Percentiles rank a stretch among this genome's conserved stretches.
phyloP scores from a whole-genome alignment of 306 rosid genomes.

The Fragaria nilgerrensis region DNA sequence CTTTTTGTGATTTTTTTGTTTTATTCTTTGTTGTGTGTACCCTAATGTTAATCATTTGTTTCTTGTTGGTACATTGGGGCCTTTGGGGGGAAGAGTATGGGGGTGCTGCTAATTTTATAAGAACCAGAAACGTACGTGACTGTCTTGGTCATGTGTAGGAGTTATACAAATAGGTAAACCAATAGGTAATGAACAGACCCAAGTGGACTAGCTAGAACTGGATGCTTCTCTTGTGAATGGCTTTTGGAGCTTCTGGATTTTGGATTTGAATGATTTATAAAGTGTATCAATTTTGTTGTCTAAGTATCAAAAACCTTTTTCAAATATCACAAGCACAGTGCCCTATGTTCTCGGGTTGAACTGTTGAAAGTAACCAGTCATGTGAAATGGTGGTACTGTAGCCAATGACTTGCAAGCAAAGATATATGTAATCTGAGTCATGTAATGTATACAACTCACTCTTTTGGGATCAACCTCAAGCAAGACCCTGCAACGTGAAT shows the following conservation, averaged over 20 bases:
- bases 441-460: neutral
- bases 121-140: neutral
- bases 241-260: constrained; percentile 21
- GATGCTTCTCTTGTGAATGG: constrained; percentile 21
- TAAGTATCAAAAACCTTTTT: neutral
- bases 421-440: neutral
- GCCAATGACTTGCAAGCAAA: neutral
- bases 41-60: constrained; percentile 9
- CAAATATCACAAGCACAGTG: neutral
- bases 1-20: constrained; percentile 20
- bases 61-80: constrained; percentile 2
- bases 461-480: neutral
- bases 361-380: neutral
- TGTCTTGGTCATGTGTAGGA: constrained; percentile 3
- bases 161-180: neutral
- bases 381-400: neutral
- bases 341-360: neutral
- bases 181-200: neutral
- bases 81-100: neutral
- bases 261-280: no score
- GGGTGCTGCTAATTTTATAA: neutral
- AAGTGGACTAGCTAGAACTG: neutral
- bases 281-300: neutral
- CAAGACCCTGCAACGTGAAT: constrained; percentile 10
- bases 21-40: constrained; percentile 31